These are phyloP conservation scores for Crucibulum laeve DNA, from an alignment of 768 basidiomycete species.

Conservation along the genomic window DNA sequence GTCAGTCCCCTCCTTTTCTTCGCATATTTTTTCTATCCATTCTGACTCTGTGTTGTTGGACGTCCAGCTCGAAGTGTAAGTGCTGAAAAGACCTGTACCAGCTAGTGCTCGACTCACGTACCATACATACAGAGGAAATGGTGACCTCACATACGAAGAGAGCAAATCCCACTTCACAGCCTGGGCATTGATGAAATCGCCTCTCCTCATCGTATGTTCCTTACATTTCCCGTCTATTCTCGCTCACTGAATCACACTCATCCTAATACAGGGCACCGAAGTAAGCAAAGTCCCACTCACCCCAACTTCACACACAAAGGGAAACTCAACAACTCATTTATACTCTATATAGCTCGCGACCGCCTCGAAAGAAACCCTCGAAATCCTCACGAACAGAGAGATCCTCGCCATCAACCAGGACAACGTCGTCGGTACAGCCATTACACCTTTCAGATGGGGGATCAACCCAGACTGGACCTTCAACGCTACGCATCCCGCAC, in stretches of 20 bases:
- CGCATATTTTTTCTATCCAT: no score
- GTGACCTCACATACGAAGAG: conserved; percentile 56
- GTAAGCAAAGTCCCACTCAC: conserved; percentile 14
- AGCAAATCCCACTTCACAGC: conserved; percentile 68
- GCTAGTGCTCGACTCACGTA: no score
- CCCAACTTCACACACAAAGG: neutral
- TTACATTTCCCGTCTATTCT: neutral
- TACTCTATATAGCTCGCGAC: conserved; percentile 45
- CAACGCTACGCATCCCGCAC: conserved; percentile 49
- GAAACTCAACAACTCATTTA: no score
- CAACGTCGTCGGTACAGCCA: conserved; percentile 51
- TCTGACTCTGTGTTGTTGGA: no score
- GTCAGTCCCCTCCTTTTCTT: conserved; percentile 25
- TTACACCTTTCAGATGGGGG: conserved; percentile 70
- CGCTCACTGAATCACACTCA: conserved; percentile 1
- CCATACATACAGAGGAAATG: conserved; percentile 73
- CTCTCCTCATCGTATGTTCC: conserved; percentile 47
- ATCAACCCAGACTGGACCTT: conserved; percentile 45
- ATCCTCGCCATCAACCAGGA: conserved; percentile 71
- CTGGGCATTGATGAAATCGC: conserved; percentile 70
- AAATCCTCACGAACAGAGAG: conserved; percentile 57
- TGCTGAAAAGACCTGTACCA: no score
- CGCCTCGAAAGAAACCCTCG: conserved; percentile 42
- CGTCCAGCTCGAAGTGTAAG: no score
- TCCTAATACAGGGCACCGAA: conserved; percentile 32